Percentiles rank a stretch among this genome's conserved stretches.
phyloP scores from a whole-genome alignment of 768 basidiomycete genomes.

The Pisolithus marmoratus region DNA sequence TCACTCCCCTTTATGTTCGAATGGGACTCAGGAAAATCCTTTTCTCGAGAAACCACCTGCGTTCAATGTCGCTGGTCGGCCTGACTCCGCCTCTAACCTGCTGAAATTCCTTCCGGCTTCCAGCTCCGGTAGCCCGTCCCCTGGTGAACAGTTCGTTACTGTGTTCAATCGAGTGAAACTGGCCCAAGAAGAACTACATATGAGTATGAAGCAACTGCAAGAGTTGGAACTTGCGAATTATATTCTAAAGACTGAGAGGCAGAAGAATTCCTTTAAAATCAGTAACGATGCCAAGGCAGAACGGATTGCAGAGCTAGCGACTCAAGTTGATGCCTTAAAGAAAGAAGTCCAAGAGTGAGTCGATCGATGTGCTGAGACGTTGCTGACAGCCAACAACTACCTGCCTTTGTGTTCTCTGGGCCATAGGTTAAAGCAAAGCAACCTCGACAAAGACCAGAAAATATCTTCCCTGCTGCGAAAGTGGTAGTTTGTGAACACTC shows the following conservation, averaged over 20 bases:
- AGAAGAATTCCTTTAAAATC: slow-evolving; percentile 30
- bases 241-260: slow-evolving; percentile 35
- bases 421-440: slow-evolving; percentile 4
- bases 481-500: too few species aligned
- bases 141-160: slow-evolving; percentile 22
- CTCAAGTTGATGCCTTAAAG: slow-evolving; percentile 8
- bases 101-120: slow-evolving; percentile 8
- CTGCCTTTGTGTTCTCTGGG: background rate
- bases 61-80: background rate
- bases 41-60: slow-evolving; percentile 6
- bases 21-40: slow-evolving; percentile 9
- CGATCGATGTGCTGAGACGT: background rate
- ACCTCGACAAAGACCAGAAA: background rate
- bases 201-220: slow-evolving; percentile 8
- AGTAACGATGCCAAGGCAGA: slow-evolving; percentile 29
- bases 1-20: background rate
- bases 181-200: background rate
- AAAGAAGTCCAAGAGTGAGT: slow-evolving; percentile 14
- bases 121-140: slow-evolving; percentile 5
- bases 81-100: slow-evolving; percentile 16
- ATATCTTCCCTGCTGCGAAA: background rate
- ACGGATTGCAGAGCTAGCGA: slow-evolving; percentile 7
- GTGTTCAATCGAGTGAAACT: background rate
- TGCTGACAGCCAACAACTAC: background rate
- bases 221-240: slow-evolving; percentile 20